phyloP scores from a whole-genome alignment of 805 yeast species.

The Metschnikowia bowlesiae region DNA sequence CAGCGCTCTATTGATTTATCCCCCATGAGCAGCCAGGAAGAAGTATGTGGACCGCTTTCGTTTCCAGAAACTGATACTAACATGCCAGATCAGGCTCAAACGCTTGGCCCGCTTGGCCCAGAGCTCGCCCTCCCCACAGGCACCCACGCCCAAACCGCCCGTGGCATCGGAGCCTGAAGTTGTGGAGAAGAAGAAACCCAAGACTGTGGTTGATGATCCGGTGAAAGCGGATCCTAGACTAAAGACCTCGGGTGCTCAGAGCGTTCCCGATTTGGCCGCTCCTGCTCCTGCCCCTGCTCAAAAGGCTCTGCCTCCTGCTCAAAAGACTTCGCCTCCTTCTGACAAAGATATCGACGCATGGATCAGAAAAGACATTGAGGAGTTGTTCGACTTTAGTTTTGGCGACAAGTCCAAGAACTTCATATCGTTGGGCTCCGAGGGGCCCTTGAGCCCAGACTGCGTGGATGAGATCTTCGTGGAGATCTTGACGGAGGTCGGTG shows the following conservation, averaged over 20 bases:
- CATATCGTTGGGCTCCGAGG: constrained; percentile 20
- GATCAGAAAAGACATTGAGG: constrained; percentile 36
- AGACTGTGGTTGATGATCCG: background rate
- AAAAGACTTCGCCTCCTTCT: constrained; percentile 4
- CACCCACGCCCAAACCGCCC: background rate
- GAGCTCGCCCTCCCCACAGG: constrained; percentile 5
- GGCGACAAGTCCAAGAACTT: constrained; percentile 25
- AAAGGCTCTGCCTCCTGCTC: background rate
- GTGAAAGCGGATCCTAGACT: background rate
- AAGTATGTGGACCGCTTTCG: constrained; percentile 10
- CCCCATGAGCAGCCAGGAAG: constrained; percentile 17
- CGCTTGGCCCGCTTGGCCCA: constrained; percentile 48
- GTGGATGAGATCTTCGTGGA: constrained; percentile 55
- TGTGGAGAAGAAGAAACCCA: constrained; percentile 1
- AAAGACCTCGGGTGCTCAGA: background rate
- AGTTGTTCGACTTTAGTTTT: constrained; percentile 24
- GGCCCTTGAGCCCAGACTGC: constrained; percentile 23
- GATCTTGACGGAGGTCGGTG: constrained; percentile 51
- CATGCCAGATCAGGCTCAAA: constrained; percentile 42
- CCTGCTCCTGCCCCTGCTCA: no score
- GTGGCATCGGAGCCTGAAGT: background rate
- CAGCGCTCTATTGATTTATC: background rate
- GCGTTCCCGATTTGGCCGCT: background rate
- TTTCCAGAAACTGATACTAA: constrained; percentile 2
- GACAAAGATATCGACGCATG: constrained; percentile 33